phyloP scores from a whole-genome alignment of 177 flowering plant genomes.

The Telopea speciosissima region DNA sequence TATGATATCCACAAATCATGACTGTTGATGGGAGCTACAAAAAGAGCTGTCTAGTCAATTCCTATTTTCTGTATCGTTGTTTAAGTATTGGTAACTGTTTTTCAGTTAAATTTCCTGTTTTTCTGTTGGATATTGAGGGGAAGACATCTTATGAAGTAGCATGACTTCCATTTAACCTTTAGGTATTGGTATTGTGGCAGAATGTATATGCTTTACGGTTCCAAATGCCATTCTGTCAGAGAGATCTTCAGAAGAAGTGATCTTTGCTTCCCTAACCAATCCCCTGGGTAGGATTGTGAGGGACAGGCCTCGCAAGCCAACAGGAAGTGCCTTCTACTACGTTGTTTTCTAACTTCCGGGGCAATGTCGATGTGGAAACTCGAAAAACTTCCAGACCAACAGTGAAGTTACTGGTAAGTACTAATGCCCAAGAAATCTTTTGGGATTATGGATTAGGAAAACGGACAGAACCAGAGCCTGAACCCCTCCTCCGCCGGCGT shows the following conservation, averaged over 20 bases:
- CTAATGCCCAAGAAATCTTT: background rate
- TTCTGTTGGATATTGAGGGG: background rate
- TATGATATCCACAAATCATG: background rate
- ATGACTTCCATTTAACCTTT: background rate
- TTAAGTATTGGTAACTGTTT: background rate
- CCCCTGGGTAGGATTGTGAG: background rate
- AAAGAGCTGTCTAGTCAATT: background rate
- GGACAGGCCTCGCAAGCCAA: background rate
- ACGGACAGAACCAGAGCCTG: conserved; percentile 52
- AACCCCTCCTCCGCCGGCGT: conserved; percentile 70
- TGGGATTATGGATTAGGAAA: conserved; percentile 31
- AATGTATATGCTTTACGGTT: background rate
- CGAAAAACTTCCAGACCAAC: conserved; percentile 5
- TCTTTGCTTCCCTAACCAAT: background rate
- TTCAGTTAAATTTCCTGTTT: background rate
- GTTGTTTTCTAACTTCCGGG: background rate
- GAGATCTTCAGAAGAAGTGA: too few relatives aligned
- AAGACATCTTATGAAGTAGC: background rate
- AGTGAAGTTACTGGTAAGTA: background rate
- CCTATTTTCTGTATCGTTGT: background rate
- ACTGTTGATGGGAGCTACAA: background rate
- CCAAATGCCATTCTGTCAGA: background rate
- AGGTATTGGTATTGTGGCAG: background rate
- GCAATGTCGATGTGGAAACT: conserved; percentile 4
- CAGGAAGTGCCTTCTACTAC: background rate